Evolutionary conservation across 2,329 filamentous ascomycete genomes (phyloP).

Genomic region (Ambrosiella cleistominuta): DNA sequence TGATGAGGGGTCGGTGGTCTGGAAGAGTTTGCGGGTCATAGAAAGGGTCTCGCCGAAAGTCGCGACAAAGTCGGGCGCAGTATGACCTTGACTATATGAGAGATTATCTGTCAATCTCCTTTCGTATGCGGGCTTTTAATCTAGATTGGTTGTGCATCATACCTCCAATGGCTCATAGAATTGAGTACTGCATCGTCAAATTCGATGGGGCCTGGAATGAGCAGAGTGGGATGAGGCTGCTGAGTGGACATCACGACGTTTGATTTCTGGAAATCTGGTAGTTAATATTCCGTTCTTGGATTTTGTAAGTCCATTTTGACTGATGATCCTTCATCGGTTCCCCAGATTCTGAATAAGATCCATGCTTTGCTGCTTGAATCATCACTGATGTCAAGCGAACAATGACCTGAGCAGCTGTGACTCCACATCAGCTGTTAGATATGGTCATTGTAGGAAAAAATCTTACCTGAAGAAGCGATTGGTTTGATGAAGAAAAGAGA

Average conservation of each 20-base stretch:
- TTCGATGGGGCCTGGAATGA: conserved; percentile 95
- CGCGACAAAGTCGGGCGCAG: conserved; percentile 73
- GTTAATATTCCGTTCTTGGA: background rate
- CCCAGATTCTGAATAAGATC: background rate
- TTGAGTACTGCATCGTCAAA: conserved; percentile 93
- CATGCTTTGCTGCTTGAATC: background rate
- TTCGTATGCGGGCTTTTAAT: background rate
- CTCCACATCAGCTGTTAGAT: background rate
- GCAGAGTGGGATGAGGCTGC: conserved; percentile 50
- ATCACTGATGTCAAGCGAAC: background rate
- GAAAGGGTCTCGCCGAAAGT: conserved; percentile 79
- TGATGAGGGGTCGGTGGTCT: conserved; percentile 61
- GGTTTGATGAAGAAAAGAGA: background rate
- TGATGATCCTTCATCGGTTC: background rate
- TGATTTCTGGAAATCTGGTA: background rate
- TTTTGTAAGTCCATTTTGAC: background rate
- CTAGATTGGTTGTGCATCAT: background rate
- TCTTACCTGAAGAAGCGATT: background rate
- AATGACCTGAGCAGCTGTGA: background rate
- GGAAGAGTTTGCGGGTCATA: conserved; percentile 84
- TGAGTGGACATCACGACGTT: conserved; percentile 37
- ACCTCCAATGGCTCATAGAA: conserved; percentile 91
- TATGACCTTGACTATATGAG: conserved; percentile 66
- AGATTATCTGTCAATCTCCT: too few relatives aligned
- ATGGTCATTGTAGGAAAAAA: background rate